phyloP scores from a whole-genome alignment of 1,139 yeast genomes.

The Zygosaccharomyces pseudobailii region DNA sequence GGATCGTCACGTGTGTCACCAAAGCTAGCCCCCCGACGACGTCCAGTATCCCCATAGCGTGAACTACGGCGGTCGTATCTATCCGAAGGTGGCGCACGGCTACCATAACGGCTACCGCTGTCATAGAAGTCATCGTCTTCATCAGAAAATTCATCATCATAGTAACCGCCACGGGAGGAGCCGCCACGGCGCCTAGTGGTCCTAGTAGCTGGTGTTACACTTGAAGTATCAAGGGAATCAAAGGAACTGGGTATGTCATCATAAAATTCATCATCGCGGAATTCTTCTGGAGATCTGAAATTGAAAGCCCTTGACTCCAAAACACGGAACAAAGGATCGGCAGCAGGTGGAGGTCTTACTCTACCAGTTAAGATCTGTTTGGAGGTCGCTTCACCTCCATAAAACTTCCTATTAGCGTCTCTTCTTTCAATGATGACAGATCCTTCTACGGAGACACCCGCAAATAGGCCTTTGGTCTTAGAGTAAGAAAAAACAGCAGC shows the following conservation, averaged over 20 bases:
- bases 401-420: conserved; percentile 93
- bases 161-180: conserved; percentile 34
- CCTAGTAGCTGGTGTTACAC: conserved; percentile 29
- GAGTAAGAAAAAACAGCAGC: conserved; percentile 93
- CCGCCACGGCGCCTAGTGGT: conserved; percentile 27
- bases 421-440: conserved; percentile 92
- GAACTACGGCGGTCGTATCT: conserved; percentile 10
- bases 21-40: conserved; percentile 12
- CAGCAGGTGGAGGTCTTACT: conserved; percentile 90
- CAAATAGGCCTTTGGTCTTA: conserved; percentile 93
- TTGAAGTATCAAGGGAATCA: conserved; percentile 24
- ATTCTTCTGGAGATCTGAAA: conserved; percentile 51
- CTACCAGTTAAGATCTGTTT: conserved; percentile 76
- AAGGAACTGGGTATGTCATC: conserved; percentile 36
- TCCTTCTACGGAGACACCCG: conserved; percentile 96
- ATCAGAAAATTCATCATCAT: conserved; percentile 37
- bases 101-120: conserved; percentile 15
- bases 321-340: conserved; percentile 81
- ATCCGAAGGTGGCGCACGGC: conserved; percentile 6
- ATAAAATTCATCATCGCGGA: conserved; percentile 32
- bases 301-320: conserved; percentile 82
- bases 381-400: conserved; percentile 84
- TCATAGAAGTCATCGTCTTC: conserved; percentile 26
- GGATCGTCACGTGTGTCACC: conserved; percentile 21
- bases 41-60: conserved; percentile 7